Percentiles rank a stretch among this genome's conserved stretches.
Conservation (phyloP, 1,284 basidiomycete genomes). For the Ganoderma sinense region DNA sequence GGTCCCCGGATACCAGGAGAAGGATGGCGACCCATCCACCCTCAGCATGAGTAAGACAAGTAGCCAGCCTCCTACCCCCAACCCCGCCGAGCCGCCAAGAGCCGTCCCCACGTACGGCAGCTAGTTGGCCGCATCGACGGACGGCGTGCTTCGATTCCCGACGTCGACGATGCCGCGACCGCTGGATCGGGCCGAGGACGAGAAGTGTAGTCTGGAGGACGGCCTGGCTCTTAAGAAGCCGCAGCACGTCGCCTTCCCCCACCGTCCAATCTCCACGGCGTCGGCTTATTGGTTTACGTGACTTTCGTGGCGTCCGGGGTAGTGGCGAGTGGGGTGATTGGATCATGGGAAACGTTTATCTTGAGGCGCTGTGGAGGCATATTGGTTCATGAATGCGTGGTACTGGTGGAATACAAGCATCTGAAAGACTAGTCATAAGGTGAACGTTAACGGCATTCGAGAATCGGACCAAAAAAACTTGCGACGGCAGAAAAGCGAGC, state of each 20-base stretch:
- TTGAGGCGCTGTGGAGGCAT: not conserved
- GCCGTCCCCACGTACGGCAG: conserved; percentile 8
- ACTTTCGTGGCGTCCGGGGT: not conserved
- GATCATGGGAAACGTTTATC: not conserved
- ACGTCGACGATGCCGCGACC: conserved; percentile 27
- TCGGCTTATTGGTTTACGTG: conserved; percentile 7
- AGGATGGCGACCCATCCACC: not conserved
- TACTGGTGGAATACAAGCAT: not conserved
- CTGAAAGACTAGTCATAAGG: not conserved
- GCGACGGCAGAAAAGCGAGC: not conserved
- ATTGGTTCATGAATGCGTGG: no score
- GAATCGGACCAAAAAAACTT: not conserved
- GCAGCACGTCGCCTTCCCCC: not conserved
- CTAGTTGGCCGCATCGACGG: conserved; percentile 19
- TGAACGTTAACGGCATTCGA: not conserved
- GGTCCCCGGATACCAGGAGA: no score
- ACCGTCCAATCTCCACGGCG: not conserved
- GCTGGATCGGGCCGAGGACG: conserved; percentile 28
- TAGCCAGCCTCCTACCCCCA: not conserved
- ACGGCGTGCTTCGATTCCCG: conserved; percentile 30
- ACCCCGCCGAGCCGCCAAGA: conserved; percentile 3
- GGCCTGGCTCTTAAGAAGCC: conserved; percentile 1
- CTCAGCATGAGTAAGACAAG: conserved; percentile 8
- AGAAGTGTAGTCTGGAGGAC: conserved; percentile 1
- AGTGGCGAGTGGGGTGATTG: not conserved